phyloP scores from a whole-genome alignment of 306 rosid genomes.

The Cicer arietinum region DNA sequence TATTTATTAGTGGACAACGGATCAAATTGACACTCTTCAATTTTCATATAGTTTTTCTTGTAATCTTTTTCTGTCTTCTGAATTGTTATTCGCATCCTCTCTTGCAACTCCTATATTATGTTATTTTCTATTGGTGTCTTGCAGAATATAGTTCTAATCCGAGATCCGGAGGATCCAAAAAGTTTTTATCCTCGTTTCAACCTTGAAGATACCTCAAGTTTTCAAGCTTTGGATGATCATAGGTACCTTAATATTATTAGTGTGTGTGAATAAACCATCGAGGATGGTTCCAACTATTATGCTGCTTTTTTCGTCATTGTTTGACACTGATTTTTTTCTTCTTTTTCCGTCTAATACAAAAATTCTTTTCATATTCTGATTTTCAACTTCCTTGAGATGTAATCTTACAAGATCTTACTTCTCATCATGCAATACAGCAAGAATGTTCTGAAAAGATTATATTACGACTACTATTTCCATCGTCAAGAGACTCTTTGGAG shows the following conservation, averaged over 20 bases:
- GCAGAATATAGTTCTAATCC: slow-evolving; percentile 89
- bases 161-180: slow-evolving; percentile 81
- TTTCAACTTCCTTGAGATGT: slow-evolving; percentile 34
- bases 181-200: slow-evolving; percentile 95
- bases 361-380: slow-evolving; percentile 26
- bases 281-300: slow-evolving; percentile 19
- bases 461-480: slow-evolving; percentile 89
- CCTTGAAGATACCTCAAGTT: slow-evolving; percentile 87
- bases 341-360: slow-evolving; percentile 29
- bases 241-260: slow-evolving; percentile 56
- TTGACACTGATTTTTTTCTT: slow-evolving; percentile 23
- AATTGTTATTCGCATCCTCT: slow-evolving; percentile 23
- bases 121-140: slow-evolving; percentile 43
- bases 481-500: slow-evolving; percentile 98
- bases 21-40: slow-evolving; percentile 10
- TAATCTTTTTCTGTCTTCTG: slow-evolving; percentile 12
- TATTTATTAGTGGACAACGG: background rate
- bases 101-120: slow-evolving; percentile 35
- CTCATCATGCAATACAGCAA: slow-evolving; percentile 62
- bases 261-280: background rate
- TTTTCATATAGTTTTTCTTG: slow-evolving; percentile 11
- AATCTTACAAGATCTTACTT: slow-evolving; percentile 39
- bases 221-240: slow-evolving; percentile 84
- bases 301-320: slow-evolving; percentile 21
- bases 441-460: slow-evolving; percentile 76